Evolutionary conservation across 805 yeast species (phyloP).

Genomic region (Lipomyces yamadae): DNA sequence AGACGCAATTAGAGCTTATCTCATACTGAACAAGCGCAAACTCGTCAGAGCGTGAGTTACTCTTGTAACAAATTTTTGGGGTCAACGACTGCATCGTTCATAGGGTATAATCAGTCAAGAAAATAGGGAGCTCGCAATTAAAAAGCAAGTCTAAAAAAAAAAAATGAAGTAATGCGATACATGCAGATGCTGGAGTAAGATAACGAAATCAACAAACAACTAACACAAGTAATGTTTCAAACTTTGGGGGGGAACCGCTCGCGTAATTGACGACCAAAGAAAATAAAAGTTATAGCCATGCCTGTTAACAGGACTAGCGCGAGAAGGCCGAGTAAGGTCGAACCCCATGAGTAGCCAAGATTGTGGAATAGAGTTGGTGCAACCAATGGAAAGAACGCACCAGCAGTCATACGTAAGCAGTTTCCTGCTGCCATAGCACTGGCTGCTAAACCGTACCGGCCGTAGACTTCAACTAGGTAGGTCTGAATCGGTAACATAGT

Average conservation of each 20-base stretch:
- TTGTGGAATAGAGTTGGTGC: conserved; percentile 52
- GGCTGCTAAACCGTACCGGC: conserved; percentile 67
- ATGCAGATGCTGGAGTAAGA: too few species aligned
- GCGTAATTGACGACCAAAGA: conserved; percentile 21
- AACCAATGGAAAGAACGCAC: conserved; percentile 70
- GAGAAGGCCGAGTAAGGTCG: conserved; percentile 61
- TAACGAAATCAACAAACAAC: too few species aligned
- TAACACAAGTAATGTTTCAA: not conserved
- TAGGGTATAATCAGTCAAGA: too few species aligned
- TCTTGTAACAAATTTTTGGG: too few species aligned
- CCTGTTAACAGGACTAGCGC: conserved; percentile 24
- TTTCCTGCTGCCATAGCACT: conserved; percentile 70
- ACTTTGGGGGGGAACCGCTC: conserved; percentile 21
- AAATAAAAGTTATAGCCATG: conserved; percentile 23
- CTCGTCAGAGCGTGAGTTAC: too few species aligned
- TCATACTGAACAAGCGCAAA: too few species aligned
- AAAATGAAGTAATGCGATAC: too few species aligned
- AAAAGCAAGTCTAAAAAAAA: too few species aligned
- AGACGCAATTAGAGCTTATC: too few species aligned
- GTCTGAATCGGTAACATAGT: conserved; percentile 48
- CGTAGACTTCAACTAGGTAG: conserved; percentile 50
- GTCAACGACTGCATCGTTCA: too few species aligned
- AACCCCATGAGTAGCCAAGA: conserved; percentile 37
- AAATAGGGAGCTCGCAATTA: too few species aligned
- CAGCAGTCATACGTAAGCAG: conserved; percentile 67